These are phyloP conservation scores for Brasilioporus rufonigricans DNA, from an alignment of 768 basidiomycete genomes.

Conservation along the genomic window DNA sequence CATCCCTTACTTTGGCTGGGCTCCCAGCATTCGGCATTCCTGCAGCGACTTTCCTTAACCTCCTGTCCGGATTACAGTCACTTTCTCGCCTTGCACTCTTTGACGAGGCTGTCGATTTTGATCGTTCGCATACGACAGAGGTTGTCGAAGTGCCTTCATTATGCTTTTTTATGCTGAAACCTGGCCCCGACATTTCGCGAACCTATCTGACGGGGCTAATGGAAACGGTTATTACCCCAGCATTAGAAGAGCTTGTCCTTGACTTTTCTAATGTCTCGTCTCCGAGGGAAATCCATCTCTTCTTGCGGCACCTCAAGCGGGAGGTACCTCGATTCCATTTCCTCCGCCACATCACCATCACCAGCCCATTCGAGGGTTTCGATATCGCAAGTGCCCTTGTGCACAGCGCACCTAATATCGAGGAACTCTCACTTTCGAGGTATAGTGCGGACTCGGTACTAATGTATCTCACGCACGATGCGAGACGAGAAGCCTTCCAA, in stretches of 20 bases:
- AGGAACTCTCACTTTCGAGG: slow-evolving; percentile 26
- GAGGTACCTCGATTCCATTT: slow-evolving; percentile 25
- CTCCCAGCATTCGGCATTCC: slow-evolving; percentile 23
- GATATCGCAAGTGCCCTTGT: slow-evolving; percentile 23
- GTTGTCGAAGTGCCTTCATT: slow-evolving; percentile 20
- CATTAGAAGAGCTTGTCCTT: slow-evolving; percentile 22
- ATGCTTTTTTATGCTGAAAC: slow-evolving; percentile 20
- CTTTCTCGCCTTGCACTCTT: slow-evolving; percentile 26
- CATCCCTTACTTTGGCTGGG: slow-evolving; percentile 26
- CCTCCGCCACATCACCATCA: slow-evolving; percentile 20
- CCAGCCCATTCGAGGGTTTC: slow-evolving; percentile 25
- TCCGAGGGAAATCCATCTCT: slow-evolving; percentile 27
- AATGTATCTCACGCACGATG: slow-evolving; percentile 24
- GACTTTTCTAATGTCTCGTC: slow-evolving; percentile 27
- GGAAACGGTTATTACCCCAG: slow-evolving; percentile 23
- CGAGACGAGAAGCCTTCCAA: slow-evolving; percentile 27
- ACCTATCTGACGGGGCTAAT: slow-evolving; percentile 25
- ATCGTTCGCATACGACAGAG: slow-evolving; percentile 4
- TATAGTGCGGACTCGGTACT: slow-evolving; percentile 23
- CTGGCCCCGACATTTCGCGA: slow-evolving; percentile 29
- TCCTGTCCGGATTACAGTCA: slow-evolving; percentile 21
- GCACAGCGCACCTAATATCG: slow-evolving; percentile 25
- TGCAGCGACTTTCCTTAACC: slow-evolving; percentile 16
- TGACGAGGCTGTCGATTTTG: slow-evolving; percentile 30
- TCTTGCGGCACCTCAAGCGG: slow-evolving; percentile 28